Evolutionary conservation across 108 stramenopile species (phyloP).

Genomic region (Stephanodiscus minutulus): DNA sequence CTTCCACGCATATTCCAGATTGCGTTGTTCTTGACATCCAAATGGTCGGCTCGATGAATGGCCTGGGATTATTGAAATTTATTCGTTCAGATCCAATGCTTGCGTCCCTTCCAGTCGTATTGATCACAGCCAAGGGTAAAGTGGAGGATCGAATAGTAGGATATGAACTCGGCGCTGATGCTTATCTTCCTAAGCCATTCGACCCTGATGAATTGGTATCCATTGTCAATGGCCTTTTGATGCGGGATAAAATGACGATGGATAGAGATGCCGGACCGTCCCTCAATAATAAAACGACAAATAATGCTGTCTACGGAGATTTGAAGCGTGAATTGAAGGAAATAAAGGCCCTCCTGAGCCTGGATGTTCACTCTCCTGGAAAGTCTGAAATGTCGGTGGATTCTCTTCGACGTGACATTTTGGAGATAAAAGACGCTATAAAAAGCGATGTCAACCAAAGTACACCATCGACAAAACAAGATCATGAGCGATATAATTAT

Average conservation of each 20-base stretch:
- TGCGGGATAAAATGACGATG: slow-evolving; percentile 27
- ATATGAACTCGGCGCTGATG: slow-evolving; percentile 83
- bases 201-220: slow-evolving; percentile 82
- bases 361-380: neutral
- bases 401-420: slow-evolving; percentile 23
- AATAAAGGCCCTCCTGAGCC: slow-evolving; percentile 60
- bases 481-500: neutral
- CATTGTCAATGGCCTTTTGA: slow-evolving; percentile 63
- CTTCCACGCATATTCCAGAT: slow-evolving; percentile 13
- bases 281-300: slow-evolving; percentile 3
- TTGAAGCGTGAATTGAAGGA: slow-evolving; percentile 62
- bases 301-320: slow-evolving; percentile 33
- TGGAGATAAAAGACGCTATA: slow-evolving; percentile 31
- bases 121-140: slow-evolving; percentile 77
- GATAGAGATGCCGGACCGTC: neutral
- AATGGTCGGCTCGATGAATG: slow-evolving; percentile 55
- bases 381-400: slow-evolving; percentile 1
- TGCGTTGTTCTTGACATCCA: slow-evolving; percentile 40
- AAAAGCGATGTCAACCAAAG: slow-evolving; percentile 8
- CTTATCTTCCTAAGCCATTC: slow-evolving; percentile 87
- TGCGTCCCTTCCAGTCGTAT: slow-evolving; percentile 66
- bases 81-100: slow-evolving; percentile 59
- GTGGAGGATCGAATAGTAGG: slow-evolving; percentile 78
- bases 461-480: neutral
- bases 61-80: slow-evolving; percentile 61